phyloP scores from a whole-genome alignment of 768 basidiomycete species.

The Lactarius quietus region DNA sequence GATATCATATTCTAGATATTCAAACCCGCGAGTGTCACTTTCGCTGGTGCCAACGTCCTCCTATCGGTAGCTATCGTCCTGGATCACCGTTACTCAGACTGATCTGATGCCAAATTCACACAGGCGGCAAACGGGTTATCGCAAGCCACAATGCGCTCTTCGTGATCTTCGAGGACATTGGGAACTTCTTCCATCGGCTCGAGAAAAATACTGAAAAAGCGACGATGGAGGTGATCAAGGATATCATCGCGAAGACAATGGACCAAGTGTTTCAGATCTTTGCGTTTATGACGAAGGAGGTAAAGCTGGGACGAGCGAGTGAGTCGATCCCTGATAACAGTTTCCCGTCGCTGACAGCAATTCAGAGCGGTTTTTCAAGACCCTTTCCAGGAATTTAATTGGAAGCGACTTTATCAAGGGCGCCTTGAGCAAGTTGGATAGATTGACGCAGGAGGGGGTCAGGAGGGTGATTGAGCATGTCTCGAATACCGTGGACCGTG shows the following conservation, averaged over 20 bases:
- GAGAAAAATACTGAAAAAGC: not conserved
- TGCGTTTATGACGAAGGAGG: not conserved
- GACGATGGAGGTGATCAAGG: not conserved
- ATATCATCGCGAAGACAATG: not conserved
- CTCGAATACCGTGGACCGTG: no score
- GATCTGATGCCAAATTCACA: not conserved
- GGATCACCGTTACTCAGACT: not conserved
- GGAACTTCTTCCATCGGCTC: not conserved
- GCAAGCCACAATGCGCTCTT: not conserved
- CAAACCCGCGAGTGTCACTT: not conserved
- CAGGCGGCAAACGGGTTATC: not conserved
- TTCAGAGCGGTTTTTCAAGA: not conserved
- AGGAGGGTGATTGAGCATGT: no score
- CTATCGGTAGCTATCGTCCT: not conserved
- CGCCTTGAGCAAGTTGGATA: no score
- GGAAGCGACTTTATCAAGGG: accelerated
- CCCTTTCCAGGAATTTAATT: no score
- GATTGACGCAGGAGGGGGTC: no score
- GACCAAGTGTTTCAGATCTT: not conserved
- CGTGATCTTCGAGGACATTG: not conserved
- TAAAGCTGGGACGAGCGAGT: not conserved
- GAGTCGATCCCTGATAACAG: not conserved
- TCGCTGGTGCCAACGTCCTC: not conserved
- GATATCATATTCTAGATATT: not conserved
- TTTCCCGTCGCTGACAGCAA: not conserved